Evolutionary conservation across 1,284 basidiomycete species (phyloP).

Genomic region (Neolentinus lepideus): DNA sequence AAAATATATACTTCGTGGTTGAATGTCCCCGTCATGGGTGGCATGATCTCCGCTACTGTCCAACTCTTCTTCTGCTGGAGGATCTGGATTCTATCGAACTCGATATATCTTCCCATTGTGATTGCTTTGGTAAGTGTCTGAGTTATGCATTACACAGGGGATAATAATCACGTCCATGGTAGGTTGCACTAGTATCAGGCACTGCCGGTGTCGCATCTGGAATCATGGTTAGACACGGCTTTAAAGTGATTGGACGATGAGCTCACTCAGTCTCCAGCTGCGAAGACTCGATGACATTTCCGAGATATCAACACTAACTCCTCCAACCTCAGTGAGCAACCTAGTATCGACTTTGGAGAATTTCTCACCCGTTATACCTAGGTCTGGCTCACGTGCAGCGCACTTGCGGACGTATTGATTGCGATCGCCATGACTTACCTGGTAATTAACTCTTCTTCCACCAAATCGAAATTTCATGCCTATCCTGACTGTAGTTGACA

Average conservation of each 20-base stretch:
- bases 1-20: constrained; percentile 14
- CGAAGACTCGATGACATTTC: too few relatives aligned
- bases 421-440: constrained; percentile 12
- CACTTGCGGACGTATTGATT: constrained; percentile 13
- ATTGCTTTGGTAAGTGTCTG: constrained; percentile 9
- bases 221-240: background rate
- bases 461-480: background rate
- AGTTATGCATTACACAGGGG: too few relatives aligned
- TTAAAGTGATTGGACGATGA: background rate
- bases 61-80: constrained; percentile 15
- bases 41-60: constrained; percentile 11
- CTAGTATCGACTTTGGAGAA: background rate
- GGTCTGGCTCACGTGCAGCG: constrained; percentile 11
- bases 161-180: background rate
- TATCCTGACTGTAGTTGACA: constrained; percentile 2
- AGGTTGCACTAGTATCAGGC: constrained; percentile 7
- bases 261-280: too few relatives aligned
- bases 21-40: constrained; percentile 14
- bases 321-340: too few relatives aligned
- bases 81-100: constrained; percentile 11
- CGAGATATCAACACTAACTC: too few relatives aligned
- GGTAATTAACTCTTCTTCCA: constrained; percentile 4
- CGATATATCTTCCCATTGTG: constrained; percentile 5
- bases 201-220: constrained; percentile 4
- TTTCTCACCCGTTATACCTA: background rate